A percentile compares a stretch with the other conserved stretches of the same genome.
Conservation (phyloP, 257 asterid species). For the Coffea eugenioides region DNA sequence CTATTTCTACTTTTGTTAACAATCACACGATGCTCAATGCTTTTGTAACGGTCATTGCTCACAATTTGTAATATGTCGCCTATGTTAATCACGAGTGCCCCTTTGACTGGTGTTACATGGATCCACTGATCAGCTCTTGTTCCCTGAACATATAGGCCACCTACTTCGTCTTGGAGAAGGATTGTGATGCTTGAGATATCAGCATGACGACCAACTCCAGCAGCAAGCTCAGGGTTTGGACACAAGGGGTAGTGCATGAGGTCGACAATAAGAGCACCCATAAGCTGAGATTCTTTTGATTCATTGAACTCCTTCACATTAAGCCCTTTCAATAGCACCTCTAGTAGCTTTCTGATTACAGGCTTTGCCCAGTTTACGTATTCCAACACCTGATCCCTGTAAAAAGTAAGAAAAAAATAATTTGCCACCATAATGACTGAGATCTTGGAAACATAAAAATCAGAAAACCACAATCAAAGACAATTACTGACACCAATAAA, state of each 20-base stretch:
- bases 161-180: constrained; percentile 58
- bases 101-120: constrained; percentile 45
- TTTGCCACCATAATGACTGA: background rate
- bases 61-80: constrained; percentile 50
- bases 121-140: constrained; percentile 34
- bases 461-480: too few species aligned
- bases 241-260: constrained; percentile 48
- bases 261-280: constrained; percentile 32
- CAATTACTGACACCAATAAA: too few species aligned
- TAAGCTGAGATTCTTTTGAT: constrained; percentile 32
- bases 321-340: constrained; percentile 37
- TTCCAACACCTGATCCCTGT: constrained; percentile 46
- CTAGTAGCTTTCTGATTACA: constrained; percentile 34
- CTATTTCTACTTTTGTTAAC: constrained; percentile 33
- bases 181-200: constrained; percentile 48
- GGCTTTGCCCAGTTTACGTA: constrained; percentile 44
- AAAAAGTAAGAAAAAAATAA: background rate
- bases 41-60: constrained; percentile 54
- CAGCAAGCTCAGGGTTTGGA: constrained; percentile 45
- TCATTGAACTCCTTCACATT: constrained; percentile 37
- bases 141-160: constrained; percentile 50
- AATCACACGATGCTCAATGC: constrained; percentile 55
- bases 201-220: constrained; percentile 54
- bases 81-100: constrained; percentile 45
- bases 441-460: too few species aligned